Evolutionary conservation across 2,329 filamentous ascomycete genomes (phyloP).

Genomic region (Monosporascus ibericus): DNA sequence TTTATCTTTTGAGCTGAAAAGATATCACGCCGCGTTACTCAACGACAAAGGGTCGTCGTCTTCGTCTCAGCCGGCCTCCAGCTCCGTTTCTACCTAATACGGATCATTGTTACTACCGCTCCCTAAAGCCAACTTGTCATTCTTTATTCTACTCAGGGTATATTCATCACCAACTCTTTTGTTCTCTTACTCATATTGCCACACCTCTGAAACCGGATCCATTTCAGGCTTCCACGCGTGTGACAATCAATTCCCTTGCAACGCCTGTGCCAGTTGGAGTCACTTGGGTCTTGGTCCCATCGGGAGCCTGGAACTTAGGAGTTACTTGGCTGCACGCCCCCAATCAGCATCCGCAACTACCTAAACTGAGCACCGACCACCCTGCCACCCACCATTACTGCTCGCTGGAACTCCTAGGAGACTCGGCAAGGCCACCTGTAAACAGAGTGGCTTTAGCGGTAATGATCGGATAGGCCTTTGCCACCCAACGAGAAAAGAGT

Average conservation of each 20-base stretch:
- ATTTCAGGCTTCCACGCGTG: slow-evolving; percentile 24
- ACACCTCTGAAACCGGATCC: slow-evolving; percentile 20
- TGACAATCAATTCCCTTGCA: slow-evolving; percentile 18
- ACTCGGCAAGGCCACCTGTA: slow-evolving; percentile 18
- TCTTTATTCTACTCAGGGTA: slow-evolving; percentile 8
- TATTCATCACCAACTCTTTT: slow-evolving; percentile 2
- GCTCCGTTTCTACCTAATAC: slow-evolving; percentile 4
- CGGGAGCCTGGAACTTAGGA: neutral
- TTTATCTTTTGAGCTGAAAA: neutral
- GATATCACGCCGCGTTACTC: slow-evolving; percentile 9
- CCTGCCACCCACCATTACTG: neutral
- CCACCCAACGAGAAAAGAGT: slow-evolving; percentile 29
- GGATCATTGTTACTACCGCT: too few species aligned
- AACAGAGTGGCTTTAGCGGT: slow-evolving; percentile 17
- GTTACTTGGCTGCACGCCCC: slow-evolving; percentile 13
- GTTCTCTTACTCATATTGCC: slow-evolving; percentile 21
- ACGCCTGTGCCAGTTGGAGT: slow-evolving; percentile 18
- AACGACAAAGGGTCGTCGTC: slow-evolving; percentile 1
- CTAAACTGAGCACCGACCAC: slow-evolving; percentile 8
- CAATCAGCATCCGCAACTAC: slow-evolving; percentile 11
- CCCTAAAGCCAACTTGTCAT: slow-evolving; percentile 1
- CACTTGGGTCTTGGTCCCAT: slow-evolving; percentile 13
- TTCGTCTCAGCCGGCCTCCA: neutral
- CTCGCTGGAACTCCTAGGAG: neutral
- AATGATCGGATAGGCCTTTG: slow-evolving; percentile 26